These are phyloP conservation scores for Eucalyptus sp. DNA, from an alignment of 345 rosid species.

Conservation along the genomic window DNA sequence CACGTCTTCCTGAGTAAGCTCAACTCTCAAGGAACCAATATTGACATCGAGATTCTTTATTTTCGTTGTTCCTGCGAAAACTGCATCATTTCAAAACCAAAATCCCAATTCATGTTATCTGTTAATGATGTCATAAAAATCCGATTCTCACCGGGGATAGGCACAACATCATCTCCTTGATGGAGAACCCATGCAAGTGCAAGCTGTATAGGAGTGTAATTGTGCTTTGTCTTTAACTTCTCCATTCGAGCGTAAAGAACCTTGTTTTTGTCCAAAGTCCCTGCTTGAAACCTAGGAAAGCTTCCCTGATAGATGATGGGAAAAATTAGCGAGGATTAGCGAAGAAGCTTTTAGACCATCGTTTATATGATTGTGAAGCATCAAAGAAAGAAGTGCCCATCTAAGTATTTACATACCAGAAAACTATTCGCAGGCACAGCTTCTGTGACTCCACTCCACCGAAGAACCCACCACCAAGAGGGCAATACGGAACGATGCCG, in stretches of 20 bases:
- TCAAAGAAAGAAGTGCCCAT: background rate
- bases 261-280: constrained; percentile 15
- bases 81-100: background rate
- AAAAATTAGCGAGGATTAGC: background rate
- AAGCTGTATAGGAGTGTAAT: constrained; percentile 20
- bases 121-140: background rate
- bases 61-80: constrained; percentile 15
- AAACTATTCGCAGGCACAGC: background rate
- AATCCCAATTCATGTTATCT: background rate
- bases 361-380: too few relatives aligned
- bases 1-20: constrained; percentile 16
- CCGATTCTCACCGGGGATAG: constrained; percentile 21
- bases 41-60: constrained; percentile 7
- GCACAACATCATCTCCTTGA: constrained; percentile 27
- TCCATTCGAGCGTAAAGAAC: constrained; percentile 4
- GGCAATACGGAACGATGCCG: background rate
- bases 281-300: constrained; percentile 14
- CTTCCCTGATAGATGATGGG: background rate
- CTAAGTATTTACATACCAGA: background rate
- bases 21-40: constrained; percentile 14
- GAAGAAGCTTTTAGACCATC: background rate
- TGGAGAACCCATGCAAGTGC: constrained; percentile 32
- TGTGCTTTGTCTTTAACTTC: constrained; percentile 7
- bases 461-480: background rate
- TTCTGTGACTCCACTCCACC: background rate